phyloP scores from a whole-genome alignment of 225 moss, liverwort and hornwort species.

The Pseudisothecium myosuroides region DNA sequence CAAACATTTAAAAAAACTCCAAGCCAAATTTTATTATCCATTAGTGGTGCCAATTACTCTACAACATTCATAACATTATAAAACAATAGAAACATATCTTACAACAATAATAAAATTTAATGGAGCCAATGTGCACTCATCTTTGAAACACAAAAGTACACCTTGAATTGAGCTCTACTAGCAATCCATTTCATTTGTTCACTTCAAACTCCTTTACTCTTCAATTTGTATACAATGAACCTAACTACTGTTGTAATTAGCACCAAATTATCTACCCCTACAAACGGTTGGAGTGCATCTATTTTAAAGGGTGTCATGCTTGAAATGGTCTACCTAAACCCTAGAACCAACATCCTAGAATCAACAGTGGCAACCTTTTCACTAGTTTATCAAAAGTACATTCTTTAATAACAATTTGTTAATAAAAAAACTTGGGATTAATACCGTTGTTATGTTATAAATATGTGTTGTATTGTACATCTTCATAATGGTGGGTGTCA shows the following conservation, averaged over 20 bases:
- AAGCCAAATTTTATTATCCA: not conserved
- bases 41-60: not conserved
- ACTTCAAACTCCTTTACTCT: not conserved
- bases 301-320: not conserved
- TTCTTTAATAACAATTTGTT: not conserved
- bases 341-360: not conserved
- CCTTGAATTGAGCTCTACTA: not conserved
- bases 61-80: not conserved
- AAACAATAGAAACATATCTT: not conserved
- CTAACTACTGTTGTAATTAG: fast-evolving
- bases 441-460: not conserved
- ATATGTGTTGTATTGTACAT: not conserved
- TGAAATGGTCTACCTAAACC: not conserved
- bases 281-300: fast-evolving
- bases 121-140: not conserved
- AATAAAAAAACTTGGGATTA: too few species aligned
- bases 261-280: not conserved
- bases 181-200: not conserved
- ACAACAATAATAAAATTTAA: not conserved
- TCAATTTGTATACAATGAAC: fast-evolving
- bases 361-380: not conserved
- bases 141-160: not conserved
- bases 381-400: not conserved
- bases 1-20: not conserved
- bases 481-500: not conserved